phyloP scores from a whole-genome alignment of 1,139 yeast species.

The Saccharomyces hybrid region DNA sequence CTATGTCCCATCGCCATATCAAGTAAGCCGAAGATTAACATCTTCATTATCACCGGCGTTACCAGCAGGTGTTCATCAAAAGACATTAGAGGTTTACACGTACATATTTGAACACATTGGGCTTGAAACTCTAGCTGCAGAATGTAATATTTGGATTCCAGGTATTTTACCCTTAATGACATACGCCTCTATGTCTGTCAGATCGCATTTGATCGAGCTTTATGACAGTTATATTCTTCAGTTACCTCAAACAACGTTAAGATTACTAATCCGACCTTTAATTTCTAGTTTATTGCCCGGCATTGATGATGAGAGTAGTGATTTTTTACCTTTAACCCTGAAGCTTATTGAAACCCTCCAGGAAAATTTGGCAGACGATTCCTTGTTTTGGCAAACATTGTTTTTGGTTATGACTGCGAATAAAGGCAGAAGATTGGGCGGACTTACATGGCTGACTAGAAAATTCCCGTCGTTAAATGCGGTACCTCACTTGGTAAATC shows the following conservation, averaged over 20 bases:
- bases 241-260: conserved; percentile 42
- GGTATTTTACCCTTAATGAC: conserved; percentile 81
- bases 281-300: conserved; percentile 75
- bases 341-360: conserved; percentile 54
- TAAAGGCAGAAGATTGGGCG: conserved; percentile 76
- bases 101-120: conserved; percentile 59
- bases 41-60: conserved; percentile 65
- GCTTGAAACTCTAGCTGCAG: conserved; percentile 41
- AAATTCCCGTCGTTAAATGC: conserved; percentile 51
- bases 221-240: conserved; percentile 50
- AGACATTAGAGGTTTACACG: conserved; percentile 70
- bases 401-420: conserved; percentile 69
- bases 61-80: conserved; percentile 94
- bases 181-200: conserved; percentile 81
- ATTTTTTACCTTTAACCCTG: conserved; percentile 57
- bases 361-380: conserved; percentile 52
- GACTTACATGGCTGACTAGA: conserved; percentile 64
- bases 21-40: conserved; percentile 30
- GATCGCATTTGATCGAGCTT: conserved; percentile 61
- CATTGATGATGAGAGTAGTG: conserved; percentile 85
- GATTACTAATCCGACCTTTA: conserved; percentile 56
- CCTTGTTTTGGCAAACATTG: conserved; percentile 79
- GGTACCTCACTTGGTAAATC: conserved; percentile 25
- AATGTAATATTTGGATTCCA: conserved; percentile 71
- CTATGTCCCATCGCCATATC: conserved; percentile 37